These are phyloP conservation scores for Cercospora sp. DNA, from an alignment of 2,329 filamentous ascomycete species.

Conservation along the genomic window DNA sequence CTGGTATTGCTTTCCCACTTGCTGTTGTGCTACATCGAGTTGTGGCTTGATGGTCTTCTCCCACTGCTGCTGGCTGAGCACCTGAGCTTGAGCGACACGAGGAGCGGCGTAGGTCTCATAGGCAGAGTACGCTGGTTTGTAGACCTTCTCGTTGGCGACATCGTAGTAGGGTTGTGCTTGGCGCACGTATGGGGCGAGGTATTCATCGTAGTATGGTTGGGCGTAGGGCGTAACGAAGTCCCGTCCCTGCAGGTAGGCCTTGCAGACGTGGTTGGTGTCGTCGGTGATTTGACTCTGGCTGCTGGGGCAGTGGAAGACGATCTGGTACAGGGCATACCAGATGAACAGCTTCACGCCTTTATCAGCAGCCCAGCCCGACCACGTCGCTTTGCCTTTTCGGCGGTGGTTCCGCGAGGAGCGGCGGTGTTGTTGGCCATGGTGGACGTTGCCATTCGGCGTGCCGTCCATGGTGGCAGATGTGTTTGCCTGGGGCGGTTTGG, in stretches of 20 bases:
- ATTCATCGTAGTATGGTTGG: conserved; percentile 80
- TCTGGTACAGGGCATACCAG: conserved; percentile 82
- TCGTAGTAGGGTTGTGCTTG: conserved; percentile 70
- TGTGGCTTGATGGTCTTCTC: conserved; percentile 74
- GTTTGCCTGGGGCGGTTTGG: conserved; percentile 13
- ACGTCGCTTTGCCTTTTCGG: conserved; percentile 24
- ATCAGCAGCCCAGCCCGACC: conserved; percentile 30
- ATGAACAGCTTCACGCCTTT: conserved; percentile 60
- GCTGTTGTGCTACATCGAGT: conserved; percentile 62
- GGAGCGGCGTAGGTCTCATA: conserved; percentile 74
- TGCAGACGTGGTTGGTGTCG: conserved; percentile 74
- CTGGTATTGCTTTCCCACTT: conserved; percentile 67
- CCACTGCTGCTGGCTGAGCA: conserved; percentile 73
- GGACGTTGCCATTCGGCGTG: conserved; percentile 22
- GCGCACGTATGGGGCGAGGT: conserved; percentile 80
- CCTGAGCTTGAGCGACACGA: conserved; percentile 65
- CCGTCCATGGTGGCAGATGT: conserved; percentile 26
- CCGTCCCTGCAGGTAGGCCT: conserved; percentile 69
- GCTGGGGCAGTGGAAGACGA: conserved; percentile 79
- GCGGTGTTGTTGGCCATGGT: conserved; percentile 18
- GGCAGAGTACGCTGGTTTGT: conserved; percentile 65
- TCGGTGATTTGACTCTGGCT: conserved; percentile 67
- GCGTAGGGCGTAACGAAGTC: conserved; percentile 72
- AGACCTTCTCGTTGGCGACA: conserved; percentile 59
- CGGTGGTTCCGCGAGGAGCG: conserved; percentile 22